phyloP scores from a whole-genome alignment of 305 asterid genomes.

The Fraxinus sp. region DNA sequence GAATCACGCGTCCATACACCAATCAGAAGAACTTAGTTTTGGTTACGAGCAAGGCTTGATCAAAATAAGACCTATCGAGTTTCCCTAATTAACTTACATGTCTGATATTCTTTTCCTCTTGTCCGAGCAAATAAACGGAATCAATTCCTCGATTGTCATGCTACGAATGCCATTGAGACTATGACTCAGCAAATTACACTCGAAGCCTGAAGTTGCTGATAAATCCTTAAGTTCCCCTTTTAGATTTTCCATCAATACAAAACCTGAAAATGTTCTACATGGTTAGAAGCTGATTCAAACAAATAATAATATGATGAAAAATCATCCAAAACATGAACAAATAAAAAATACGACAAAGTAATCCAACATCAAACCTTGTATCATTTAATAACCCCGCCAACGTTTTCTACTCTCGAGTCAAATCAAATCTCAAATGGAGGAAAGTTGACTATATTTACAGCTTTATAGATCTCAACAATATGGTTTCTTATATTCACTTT shows the following conservation, averaged over 20 bases:
- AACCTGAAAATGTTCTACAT: slow-evolving; percentile 37
- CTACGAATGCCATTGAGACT: slow-evolving; percentile 30
- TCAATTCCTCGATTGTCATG: slow-evolving; percentile 50
- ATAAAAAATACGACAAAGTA: neutral
- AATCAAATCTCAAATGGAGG: slow-evolving; percentile 1
- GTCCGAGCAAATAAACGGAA: slow-evolving; percentile 44
- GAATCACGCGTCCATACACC: neutral
- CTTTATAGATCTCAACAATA: neutral
- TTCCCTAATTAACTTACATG: slow-evolving; percentile 41
- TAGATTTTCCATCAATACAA: slow-evolving; percentile 47
- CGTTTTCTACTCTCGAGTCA: neutral
- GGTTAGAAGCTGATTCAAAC: neutral
- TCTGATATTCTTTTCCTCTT: slow-evolving; percentile 41
- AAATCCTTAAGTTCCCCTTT: slow-evolving; percentile 44
- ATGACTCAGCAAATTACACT: slow-evolving; percentile 38
- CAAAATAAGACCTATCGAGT: neutral
- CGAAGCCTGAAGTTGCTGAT: slow-evolving; percentile 28
- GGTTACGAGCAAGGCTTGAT: neutral
- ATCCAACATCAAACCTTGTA: neutral
- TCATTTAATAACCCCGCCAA: neutral
- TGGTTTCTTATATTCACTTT: neutral
- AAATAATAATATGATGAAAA: neutral
- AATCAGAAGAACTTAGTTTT: neutral
- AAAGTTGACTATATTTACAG: neutral
- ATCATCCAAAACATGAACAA: neutral